Evolutionary conservation across 2,329 filamentous ascomycete genomes (phyloP).

Genomic region (Fusarium decemcellulare): DNA sequence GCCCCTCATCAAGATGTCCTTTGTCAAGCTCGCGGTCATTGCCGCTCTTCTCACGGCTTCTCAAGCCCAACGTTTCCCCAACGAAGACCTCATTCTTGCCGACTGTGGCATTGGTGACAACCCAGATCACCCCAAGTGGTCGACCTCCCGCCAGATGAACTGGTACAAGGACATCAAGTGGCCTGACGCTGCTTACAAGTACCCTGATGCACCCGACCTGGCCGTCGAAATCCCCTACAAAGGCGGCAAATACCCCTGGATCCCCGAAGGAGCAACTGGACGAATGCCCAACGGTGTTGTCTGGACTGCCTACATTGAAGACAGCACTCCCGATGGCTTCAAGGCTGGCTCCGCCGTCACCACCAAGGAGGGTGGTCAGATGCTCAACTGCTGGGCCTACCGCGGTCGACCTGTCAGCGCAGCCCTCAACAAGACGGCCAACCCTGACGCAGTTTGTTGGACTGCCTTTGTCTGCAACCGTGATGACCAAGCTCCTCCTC

Average conservation of each 20-base stretch:
- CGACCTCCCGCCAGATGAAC: slow-evolving; percentile 60
- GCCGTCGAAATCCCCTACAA: slow-evolving; percentile 56
- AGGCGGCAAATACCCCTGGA: slow-evolving; percentile 57
- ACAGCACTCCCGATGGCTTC: slow-evolving; percentile 57
- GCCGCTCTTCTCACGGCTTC: slow-evolving; percentile 40
- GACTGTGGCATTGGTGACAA: slow-evolving; percentile 61
- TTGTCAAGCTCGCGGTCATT: slow-evolving; percentile 42
- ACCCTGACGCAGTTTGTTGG: slow-evolving; percentile 55
- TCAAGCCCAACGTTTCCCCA: slow-evolving; percentile 46
- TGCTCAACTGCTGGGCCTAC: slow-evolving; percentile 59
- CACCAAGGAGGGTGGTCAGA: slow-evolving; percentile 56
- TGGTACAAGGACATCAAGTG: slow-evolving; percentile 58
- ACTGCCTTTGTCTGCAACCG: slow-evolving; percentile 60
- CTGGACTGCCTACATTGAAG: slow-evolving; percentile 60
- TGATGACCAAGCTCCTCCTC: slow-evolving; percentile 50
- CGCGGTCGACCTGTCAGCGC: slow-evolving; percentile 56
- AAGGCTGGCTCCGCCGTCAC: slow-evolving; percentile 57
- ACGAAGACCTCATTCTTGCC: slow-evolving; percentile 57
- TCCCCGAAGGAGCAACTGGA: slow-evolving; percentile 54
- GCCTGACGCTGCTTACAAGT: slow-evolving; percentile 52
- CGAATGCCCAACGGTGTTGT: slow-evolving; percentile 56
- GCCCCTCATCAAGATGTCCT: slow-evolving; percentile 39
- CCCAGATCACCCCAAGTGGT: slow-evolving; percentile 56
- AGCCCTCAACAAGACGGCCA: slow-evolving; percentile 56
- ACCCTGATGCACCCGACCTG: slow-evolving; percentile 56